A percentile compares a stretch with the other conserved stretches of the same genome.
Conservation (phyloP, 2,329 filamentous ascomycete species). For the Dactylellina parvicollis region DNA sequence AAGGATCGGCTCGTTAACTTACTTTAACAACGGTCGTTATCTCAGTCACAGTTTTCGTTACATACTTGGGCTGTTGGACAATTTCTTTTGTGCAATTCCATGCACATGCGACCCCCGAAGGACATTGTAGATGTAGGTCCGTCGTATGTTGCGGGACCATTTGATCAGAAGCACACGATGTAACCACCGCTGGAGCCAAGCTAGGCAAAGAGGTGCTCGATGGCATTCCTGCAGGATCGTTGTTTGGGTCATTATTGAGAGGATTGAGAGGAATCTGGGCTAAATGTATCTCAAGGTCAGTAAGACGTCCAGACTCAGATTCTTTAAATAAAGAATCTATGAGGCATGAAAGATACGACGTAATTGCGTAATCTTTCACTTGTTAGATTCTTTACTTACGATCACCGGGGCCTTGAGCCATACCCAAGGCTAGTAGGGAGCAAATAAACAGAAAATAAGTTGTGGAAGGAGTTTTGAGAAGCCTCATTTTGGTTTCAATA, state of each 20-base stretch:
- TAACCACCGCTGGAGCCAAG: background rate
- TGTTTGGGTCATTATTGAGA: slow-evolving; percentile 7
- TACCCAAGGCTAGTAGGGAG: slow-evolving; percentile 5
- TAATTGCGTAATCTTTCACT: slow-evolving; percentile 9
- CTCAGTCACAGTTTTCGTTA: slow-evolving; percentile 5
- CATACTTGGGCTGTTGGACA: slow-evolving; percentile 5
- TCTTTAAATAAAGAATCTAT: slow-evolving; percentile 6
- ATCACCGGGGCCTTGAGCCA: background rate
- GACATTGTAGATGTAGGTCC: background rate
- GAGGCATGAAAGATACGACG: slow-evolving; percentile 1
- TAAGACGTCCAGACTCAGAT: slow-evolving; percentile 10
- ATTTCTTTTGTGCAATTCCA: slow-evolving; percentile 9
- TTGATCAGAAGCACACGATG: slow-evolving; percentile 5
- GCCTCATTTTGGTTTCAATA: slow-evolving; percentile 5
- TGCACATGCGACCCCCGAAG: slow-evolving; percentile 4
- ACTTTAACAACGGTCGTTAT: slow-evolving; percentile 8
- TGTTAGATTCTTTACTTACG: background rate
- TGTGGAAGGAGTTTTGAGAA: slow-evolving; percentile 2
- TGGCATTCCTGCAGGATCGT: background rate
- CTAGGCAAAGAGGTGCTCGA: background rate
- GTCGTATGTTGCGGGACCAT: background rate
- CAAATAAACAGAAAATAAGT: slow-evolving; percentile 1
- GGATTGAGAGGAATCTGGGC: slow-evolving; percentile 6
- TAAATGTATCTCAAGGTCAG: slow-evolving; percentile 7
- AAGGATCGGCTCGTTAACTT: slow-evolving; percentile 2